A percentile compares a stretch with the other conserved stretches of the same genome.
phyloP scores from a whole-genome alignment of 2,329 filamentous ascomycete species.

The Rhynchosporium secalis region DNA sequence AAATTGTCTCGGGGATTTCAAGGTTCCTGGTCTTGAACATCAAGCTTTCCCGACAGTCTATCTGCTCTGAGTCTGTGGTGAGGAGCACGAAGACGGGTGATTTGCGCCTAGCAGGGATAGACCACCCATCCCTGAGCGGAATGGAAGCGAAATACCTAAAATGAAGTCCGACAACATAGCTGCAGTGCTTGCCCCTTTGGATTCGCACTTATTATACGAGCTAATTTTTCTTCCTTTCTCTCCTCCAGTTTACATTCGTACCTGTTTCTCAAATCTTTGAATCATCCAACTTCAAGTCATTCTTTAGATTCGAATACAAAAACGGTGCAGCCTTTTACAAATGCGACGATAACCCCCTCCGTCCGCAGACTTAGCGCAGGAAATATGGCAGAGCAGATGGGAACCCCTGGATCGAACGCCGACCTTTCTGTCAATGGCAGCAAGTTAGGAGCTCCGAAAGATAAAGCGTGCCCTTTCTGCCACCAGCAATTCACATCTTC shows the following conservation, averaged over 20 bases:
- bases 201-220: conserved; percentile 14
- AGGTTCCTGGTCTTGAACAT: background rate
- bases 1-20: background rate
- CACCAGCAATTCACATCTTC: conserved; percentile 89
- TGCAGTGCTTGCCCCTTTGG: conserved; percentile 27
- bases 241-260: conserved; percentile 15
- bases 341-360: conserved; percentile 32
- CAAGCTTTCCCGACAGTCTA: background rate
- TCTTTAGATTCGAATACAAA: background rate
- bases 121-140: conserved; percentile 20
- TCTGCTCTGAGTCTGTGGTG: background rate
- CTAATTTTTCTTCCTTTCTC: conserved; percentile 8
- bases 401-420: conserved; percentile 39
- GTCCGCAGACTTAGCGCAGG: conserved; percentile 13
- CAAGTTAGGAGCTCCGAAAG: conserved; percentile 55
- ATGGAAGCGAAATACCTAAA: conserved; percentile 22
- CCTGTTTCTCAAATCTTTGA: background rate
- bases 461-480: conserved; percentile 87
- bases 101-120: conserved; percentile 25
- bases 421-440: conserved; percentile 38
- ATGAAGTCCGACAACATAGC: conserved; percentile 15
- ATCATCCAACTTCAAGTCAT: background rate
- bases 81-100: conserved; percentile 15
- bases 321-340: conserved; percentile 13
- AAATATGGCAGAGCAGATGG: conserved; percentile 40